Evolutionary conservation across 345 rosid genomes (phyloP).

Genomic region (Pistacia atlantica): DNA sequence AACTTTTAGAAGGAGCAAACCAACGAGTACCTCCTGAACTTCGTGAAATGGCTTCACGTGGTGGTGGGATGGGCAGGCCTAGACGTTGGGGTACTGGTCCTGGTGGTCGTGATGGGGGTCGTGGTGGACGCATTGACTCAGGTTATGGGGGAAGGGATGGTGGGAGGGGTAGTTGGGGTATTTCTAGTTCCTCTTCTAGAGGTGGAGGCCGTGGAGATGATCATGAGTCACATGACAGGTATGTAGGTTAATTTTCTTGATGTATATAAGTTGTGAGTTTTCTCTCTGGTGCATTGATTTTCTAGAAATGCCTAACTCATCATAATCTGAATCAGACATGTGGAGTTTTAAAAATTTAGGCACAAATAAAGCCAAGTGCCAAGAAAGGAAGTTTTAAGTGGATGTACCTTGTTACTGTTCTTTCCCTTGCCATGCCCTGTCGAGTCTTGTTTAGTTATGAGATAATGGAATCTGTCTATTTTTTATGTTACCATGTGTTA

Average conservation of each 20-base stretch:
- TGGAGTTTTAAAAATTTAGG: background rate
- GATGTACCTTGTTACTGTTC: background rate
- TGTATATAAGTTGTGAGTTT: background rate
- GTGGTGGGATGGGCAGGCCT: conserved; percentile 71
- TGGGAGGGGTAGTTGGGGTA: conserved; percentile 57
- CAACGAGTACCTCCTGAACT: conserved; percentile 85
- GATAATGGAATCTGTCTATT: background rate
- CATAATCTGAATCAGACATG: background rate
- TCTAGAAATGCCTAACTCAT: background rate
- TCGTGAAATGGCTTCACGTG: conserved; percentile 83
- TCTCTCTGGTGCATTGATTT: background rate
- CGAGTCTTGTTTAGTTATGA: background rate
- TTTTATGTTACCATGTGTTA: background rate
- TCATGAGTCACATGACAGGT: conserved; percentile 68
- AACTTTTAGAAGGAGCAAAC: conserved; percentile 90
- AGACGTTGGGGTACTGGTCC: conserved; percentile 76
- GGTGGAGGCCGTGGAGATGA: conserved; percentile 54
- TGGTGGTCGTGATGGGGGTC: conserved; percentile 70
- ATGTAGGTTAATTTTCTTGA: conserved; percentile 8
- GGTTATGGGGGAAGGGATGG: conserved; percentile 60
- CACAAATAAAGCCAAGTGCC: background rate
- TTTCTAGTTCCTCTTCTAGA: conserved; percentile 30
- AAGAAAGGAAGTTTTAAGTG: background rate
- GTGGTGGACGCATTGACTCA: conserved; percentile 47
- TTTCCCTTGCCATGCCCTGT: background rate